Conservation (phyloP, 2,329 filamentous ascomycete genomes). For the Setomelanomma holmii region DNA sequence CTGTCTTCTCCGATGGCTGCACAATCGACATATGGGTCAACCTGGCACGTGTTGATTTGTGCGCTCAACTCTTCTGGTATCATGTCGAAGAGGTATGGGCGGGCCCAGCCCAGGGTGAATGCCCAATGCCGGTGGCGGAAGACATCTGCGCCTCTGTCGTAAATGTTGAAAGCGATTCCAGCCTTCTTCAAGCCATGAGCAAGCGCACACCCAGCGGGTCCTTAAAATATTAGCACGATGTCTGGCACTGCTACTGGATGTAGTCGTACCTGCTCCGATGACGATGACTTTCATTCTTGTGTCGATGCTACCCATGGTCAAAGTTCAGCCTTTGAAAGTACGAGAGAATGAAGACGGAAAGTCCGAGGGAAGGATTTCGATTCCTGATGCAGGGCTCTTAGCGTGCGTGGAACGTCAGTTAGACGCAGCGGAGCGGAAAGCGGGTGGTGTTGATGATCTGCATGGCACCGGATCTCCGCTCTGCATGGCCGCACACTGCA, state of each 20-base stretch:
- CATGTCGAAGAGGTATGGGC: conserved; percentile 39
- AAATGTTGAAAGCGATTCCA: conserved; percentile 34
- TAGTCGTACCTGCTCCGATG: conserved; percentile 31
- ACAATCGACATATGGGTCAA: conserved; percentile 42
- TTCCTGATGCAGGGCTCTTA: conserved; percentile 7
- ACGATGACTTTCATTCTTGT: conserved; percentile 30
- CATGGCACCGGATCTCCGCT: conserved; percentile 28
- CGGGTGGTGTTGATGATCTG: conserved; percentile 13
- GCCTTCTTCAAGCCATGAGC: conserved; percentile 52
- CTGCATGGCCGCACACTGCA: conserved; percentile 5
- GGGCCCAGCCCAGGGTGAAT: conserved; percentile 47
- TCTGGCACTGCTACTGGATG: not conserved
- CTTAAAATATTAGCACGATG: conserved; percentile 25
- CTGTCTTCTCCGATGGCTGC: conserved; percentile 37
- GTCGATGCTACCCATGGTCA: conserved; percentile 1
- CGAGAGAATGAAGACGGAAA: not conserved
- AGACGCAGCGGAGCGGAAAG: conserved; percentile 13
- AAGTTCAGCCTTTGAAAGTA: not conserved
- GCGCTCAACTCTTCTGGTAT: conserved; percentile 35
- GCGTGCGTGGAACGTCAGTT: conserved; percentile 1
- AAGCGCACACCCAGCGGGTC: conserved; percentile 51
- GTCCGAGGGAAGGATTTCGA: not conserved
- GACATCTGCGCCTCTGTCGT: conserved; percentile 38
- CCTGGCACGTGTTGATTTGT: conserved; percentile 38
- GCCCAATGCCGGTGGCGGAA: conserved; percentile 46